Conservation (phyloP, 2,329 filamentous ascomycete genomes). For the Ascochyta koolunga region DNA sequence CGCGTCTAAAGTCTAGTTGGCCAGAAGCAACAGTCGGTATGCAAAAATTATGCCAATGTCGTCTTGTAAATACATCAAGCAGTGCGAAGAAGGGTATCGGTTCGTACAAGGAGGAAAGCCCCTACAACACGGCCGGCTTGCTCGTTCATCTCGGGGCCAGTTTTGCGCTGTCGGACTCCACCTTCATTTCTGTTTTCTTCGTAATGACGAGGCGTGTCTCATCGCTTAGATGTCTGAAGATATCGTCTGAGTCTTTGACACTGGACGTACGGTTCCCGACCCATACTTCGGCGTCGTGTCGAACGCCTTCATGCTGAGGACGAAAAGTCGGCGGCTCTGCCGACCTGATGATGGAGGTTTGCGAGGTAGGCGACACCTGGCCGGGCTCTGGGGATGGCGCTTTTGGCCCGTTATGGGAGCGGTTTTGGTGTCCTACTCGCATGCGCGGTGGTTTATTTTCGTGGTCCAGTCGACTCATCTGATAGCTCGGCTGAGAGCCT, state of each 20-base stretch:
- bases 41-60: neutral
- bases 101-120: neutral
- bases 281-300: conserved; percentile 32
- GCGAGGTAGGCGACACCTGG: conserved; percentile 10
- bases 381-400: conserved; percentile 12
- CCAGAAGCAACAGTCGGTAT: neutral
- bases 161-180: conserved; percentile 35
- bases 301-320: conserved; percentile 26
- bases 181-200: conserved; percentile 39
- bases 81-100: conserved; percentile 13
- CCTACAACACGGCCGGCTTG: too few relatives aligned
- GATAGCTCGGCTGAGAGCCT: conserved; percentile 8
- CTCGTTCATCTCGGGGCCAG: neutral
- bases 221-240: conserved; percentile 17
- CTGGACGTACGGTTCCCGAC: conserved; percentile 26
- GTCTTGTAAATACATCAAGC: neutral
- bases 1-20: neutral
- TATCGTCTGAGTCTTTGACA: conserved; percentile 23
- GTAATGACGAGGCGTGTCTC: conserved; percentile 35
- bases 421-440: neutral
- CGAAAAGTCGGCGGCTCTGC: conserved; percentile 30
- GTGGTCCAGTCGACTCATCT: conserved; percentile 7
- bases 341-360: conserved; percentile 21
- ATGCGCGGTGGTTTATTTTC: neutral
- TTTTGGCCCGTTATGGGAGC: conserved; percentile 1